Evolutionary conservation across 177 flowering plant genomes (phyloP).

Genomic region (Vitis hybrid): DNA sequence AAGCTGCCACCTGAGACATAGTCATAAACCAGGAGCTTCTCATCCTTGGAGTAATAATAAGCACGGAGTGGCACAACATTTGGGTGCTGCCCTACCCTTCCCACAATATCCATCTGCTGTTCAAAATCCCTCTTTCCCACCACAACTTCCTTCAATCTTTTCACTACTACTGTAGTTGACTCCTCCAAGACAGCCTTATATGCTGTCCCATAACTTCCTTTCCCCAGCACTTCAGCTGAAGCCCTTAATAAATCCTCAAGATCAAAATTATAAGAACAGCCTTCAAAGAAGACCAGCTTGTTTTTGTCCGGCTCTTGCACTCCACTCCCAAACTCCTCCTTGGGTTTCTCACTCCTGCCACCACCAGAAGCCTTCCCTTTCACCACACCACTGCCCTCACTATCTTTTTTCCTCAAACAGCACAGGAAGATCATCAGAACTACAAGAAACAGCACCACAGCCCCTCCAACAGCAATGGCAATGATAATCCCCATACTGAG

Average conservation of each 20-base stretch:
- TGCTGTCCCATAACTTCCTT: constrained; percentile 68
- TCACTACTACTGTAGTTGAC: constrained; percentile 57
- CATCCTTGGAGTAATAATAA: constrained; percentile 69
- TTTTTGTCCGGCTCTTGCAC: constrained; percentile 65
- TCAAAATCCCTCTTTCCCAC: constrained; percentile 64
- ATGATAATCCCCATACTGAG: constrained; percentile 34
- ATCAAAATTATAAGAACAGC: constrained; percentile 57
- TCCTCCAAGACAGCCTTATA: constrained; percentile 71
- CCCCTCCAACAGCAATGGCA: constrained; percentile 48
- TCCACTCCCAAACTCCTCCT: constrained; percentile 66
- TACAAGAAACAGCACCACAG: constrained; percentile 28
- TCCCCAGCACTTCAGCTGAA: constrained; percentile 74
- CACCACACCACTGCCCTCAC: constrained; percentile 16
- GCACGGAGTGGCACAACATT: constrained; percentile 62
- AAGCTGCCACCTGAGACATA: constrained; percentile 46
- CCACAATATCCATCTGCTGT: constrained; percentile 58
- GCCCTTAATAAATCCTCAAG: constrained; percentile 70
- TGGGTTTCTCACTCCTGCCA: constrained; percentile 41
- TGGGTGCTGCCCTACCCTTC: constrained; percentile 49
- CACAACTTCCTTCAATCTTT: constrained; percentile 59
- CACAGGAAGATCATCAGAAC: constrained; percentile 31
- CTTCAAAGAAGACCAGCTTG: constrained; percentile 63
- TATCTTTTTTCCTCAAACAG: constrained; percentile 38
- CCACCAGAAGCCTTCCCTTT: constrained; percentile 36
- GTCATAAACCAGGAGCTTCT: constrained; percentile 69